Evolutionary conservation across 73 alveolate species (phyloP), one percentile per base, ranked within the genome.

Genomic region (Paraurostyla sp.): DNA sequence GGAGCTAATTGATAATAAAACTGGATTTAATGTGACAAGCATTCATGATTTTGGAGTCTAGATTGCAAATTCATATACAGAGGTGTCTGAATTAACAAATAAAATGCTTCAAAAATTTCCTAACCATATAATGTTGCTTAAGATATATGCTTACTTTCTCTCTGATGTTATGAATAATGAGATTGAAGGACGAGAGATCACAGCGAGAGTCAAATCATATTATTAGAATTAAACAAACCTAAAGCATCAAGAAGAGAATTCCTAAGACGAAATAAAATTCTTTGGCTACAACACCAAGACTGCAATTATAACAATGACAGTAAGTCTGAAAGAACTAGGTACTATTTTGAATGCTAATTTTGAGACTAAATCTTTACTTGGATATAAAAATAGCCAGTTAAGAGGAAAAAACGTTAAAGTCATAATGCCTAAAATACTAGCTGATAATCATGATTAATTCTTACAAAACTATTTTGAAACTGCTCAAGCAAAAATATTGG

Each of bases 121-220:
- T 18, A 57, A 59, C 52, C 76, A 59, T 29, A 2, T 81, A 45
- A 57, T 36, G 82, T 23, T 81, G 29, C 91, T 59, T 1, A 57
- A 60, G 73, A 32, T 81, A 7, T 81, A 81, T 43, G 91, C 71
- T 16, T 59, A 35, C 36, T 81, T 81, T 71, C 52, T 81, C 1
- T 7, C 73, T 11, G 91, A 81, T 20, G 83, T 81, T 22, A 81
- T 81, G 91, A 81, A 81, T 63, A 81, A 81, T 60, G 91, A 81
- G 22, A 52, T 25, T 11, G 91, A 81, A 33, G 82, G 75, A 4
- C 18, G 32, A 9, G 83, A 81, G 36, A 33, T 58, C 25, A 16
- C 6, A 38, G 49, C 63, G 4, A 32, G 41, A 32, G 91, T 41
- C 3, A 45, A 60, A 22, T 33, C 71, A 32, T n/a, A 16, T 36